phyloP scores from a whole-genome alignment of 2,329 filamentous ascomycete genomes.

The Pseudogymnoascus sp. region DNA sequence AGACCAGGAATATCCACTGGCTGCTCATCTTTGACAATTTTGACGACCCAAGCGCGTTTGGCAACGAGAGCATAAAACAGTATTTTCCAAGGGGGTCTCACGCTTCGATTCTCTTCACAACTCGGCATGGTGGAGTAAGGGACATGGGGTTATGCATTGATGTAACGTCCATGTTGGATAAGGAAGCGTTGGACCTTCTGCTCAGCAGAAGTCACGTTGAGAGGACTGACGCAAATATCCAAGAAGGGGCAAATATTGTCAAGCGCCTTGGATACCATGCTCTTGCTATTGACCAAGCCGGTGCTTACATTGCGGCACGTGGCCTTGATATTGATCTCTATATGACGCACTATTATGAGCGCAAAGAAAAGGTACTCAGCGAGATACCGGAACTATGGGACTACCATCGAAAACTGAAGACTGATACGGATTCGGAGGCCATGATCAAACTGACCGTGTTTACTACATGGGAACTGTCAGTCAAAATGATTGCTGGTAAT shows the following conservation, averaged over 20 bases:
- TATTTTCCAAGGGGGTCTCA: not conserved
- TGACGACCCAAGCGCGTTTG: slow-evolving; percentile 9
- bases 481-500: slow-evolving; percentile 16
- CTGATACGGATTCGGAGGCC: slow-evolving; percentile 20
- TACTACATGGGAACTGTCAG: slow-evolving; percentile 25
- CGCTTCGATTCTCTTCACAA: slow-evolving; percentile 13
- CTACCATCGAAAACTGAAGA: slow-evolving; percentile 13
- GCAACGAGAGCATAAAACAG: slow-evolving; percentile 17
- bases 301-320: slow-evolving; percentile 20
- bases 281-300: slow-evolving; percentile 26
- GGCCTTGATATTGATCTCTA: slow-evolving; percentile 18
- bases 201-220: not conserved
- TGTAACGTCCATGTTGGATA: slow-evolving; percentile 29
- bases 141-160: slow-evolving; percentile 10
- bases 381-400: slow-evolving; percentile 17
- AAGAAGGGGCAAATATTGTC: slow-evolving; percentile 14
- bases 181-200: slow-evolving; percentile 12
- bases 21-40: slow-evolving; percentile 15
- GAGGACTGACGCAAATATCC: not conserved
- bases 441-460: slow-evolving; percentile 21
- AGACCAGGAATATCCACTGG: not conserved
- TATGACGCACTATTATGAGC: slow-evolving; percentile 14
- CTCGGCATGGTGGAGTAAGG: slow-evolving; percentile 11
- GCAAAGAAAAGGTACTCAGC: slow-evolving; percentile 14
- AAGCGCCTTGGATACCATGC: slow-evolving; percentile 19